Evolutionary conservation across 208 protist species (phyloP).

Genomic region (Trypanosoma theileri): DNA sequence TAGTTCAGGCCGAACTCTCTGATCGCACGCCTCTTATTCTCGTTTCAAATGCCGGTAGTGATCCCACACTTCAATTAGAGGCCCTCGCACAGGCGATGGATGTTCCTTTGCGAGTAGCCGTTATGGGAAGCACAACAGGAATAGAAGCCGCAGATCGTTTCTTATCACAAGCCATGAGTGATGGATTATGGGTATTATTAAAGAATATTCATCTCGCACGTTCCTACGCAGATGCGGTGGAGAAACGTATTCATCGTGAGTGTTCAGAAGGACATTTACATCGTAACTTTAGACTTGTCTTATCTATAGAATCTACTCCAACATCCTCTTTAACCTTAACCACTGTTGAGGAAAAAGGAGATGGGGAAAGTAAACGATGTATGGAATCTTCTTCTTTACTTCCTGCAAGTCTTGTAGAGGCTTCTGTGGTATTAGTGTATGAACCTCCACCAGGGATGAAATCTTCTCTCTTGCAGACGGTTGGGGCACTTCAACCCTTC

Average conservation of each 20-base stretch:
- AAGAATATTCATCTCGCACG: slow-evolving; percentile 98
- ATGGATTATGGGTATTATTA: slow-evolving; percentile 96
- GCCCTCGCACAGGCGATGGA: slow-evolving; percentile 67
- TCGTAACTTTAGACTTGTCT: slow-evolving; percentile 95
- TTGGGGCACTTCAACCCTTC: slow-evolving; percentile 16
- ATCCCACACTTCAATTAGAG: slow-evolving; percentile 93
- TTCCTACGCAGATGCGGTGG: slow-evolving; percentile 92
- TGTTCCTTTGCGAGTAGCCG: slow-evolving; percentile 74
- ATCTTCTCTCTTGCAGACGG: slow-evolving; percentile 42
- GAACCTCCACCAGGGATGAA: slow-evolving; percentile 96
- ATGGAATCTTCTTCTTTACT: slow-evolving; percentile 27
- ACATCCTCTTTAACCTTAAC: neutral
- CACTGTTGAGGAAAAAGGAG: slow-evolving; percentile 28
- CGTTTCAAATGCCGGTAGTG: slow-evolving; percentile 90
- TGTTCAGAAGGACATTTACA: slow-evolving; percentile 59
- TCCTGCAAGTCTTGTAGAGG: slow-evolving; percentile 75
- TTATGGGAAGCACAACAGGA: slow-evolving; percentile 96
- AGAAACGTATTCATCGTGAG: slow-evolving; percentile 95
- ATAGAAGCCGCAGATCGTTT: slow-evolving; percentile 91
- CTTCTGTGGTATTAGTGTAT: slow-evolving; percentile 90
- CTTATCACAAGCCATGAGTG: slow-evolving; percentile 75
- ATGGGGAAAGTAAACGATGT: neutral
- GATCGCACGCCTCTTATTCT: slow-evolving; percentile 82
- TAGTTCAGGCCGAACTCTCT: slow-evolving; percentile 61
- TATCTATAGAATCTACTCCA: slow-evolving; percentile 91